These are phyloP conservation scores for Lasiodiplodia theobromae DNA, from an alignment of 2,329 filamentous ascomycete genomes.

Conservation along the genomic window DNA sequence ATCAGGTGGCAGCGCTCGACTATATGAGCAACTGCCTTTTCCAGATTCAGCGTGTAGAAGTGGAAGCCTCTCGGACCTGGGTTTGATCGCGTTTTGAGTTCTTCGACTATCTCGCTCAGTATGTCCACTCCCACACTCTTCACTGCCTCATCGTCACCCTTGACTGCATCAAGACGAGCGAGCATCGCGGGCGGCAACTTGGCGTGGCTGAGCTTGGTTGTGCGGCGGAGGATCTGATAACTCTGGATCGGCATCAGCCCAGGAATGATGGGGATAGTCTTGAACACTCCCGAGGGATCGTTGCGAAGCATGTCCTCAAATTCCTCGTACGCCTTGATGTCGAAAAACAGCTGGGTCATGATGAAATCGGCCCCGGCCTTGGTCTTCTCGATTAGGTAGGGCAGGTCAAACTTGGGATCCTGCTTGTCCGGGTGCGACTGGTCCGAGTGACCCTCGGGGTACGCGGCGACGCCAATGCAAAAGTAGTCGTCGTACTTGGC, in stretches of 20 bases:
- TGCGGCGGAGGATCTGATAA: slow-evolving; percentile 92
- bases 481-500: slow-evolving; percentile 91
- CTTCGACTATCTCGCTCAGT: slow-evolving; percentile 81
- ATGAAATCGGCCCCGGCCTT: slow-evolving; percentile 94
- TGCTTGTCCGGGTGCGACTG: slow-evolving; percentile 86
- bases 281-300: slow-evolving; percentile 85
- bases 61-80: slow-evolving; percentile 72
- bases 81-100: slow-evolving; percentile 68
- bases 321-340: slow-evolving; percentile 78
- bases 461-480: slow-evolving; percentile 91
- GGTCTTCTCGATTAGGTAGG: slow-evolving; percentile 89
- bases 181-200: slow-evolving; percentile 76
- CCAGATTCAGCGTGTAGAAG: slow-evolving; percentile 95
- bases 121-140: slow-evolving; percentile 84
- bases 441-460: slow-evolving; percentile 94
- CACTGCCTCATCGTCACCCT: slow-evolving; percentile 80
- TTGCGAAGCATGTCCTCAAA: slow-evolving; percentile 80
- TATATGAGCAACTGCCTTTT: slow-evolving; percentile 95
- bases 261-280: slow-evolving; percentile 86
- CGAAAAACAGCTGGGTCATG: slow-evolving; percentile 98
- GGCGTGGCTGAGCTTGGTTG: slow-evolving; percentile 93
- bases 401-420: slow-evolving; percentile 72
- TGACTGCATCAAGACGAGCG: slow-evolving; percentile 73
- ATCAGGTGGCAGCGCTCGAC: slow-evolving; percentile 87
- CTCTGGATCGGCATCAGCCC: slow-evolving; percentile 98